Percentiles rank a stretch among this genome's conserved stretches.
phyloP scores from a whole-genome alignment of 2,329 filamentous ascomycete species.

The Drechslerella dactyloides region DNA sequence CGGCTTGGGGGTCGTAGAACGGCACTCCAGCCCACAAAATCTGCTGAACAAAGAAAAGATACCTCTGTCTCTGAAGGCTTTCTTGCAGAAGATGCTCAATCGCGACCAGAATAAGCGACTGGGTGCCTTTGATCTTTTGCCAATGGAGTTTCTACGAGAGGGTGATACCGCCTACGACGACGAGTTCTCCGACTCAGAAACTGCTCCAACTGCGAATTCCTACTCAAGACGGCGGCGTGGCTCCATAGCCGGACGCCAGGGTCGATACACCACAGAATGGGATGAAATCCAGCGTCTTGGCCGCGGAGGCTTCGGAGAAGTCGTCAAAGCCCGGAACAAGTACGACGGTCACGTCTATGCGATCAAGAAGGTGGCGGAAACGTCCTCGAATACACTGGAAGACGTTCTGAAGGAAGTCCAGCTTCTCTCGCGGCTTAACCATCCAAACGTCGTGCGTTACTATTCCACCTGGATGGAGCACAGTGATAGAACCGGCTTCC shows the following conservation, averaged over 20 bases:
- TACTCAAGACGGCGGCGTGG: slow-evolving; percentile 54
- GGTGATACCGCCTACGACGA: slow-evolving; percentile 58
- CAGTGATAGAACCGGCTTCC: slow-evolving; percentile 53
- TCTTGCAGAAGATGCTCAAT: slow-evolving; percentile 84
- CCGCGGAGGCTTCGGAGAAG: slow-evolving; percentile 93
- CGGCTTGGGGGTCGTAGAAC: slow-evolving; percentile 75
- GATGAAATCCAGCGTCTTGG: slow-evolving; percentile 86
- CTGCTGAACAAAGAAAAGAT: slow-evolving; percentile 74
- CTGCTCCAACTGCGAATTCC: slow-evolving; percentile 55
- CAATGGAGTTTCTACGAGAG: slow-evolving; percentile 65
- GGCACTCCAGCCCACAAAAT: slow-evolving; percentile 78
- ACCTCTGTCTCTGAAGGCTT: slow-evolving; percentile 76
- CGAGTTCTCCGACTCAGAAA: slow-evolving; percentile 56
- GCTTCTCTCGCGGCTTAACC: slow-evolving; percentile 87
- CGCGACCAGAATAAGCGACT: slow-evolving; percentile 82
- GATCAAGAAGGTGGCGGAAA: slow-evolving; percentile 92
- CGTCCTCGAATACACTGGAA: slow-evolving; percentile 76
- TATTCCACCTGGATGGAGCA: slow-evolving; percentile 95
- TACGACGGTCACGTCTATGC: slow-evolving; percentile 92
- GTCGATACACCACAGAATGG: slow-evolving; percentile 84
- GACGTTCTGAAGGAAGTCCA: slow-evolving; percentile 86
- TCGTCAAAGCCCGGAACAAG: slow-evolving; percentile 93
- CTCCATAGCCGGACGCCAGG: slow-evolving; percentile 56
- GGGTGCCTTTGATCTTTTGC: slow-evolving; percentile 75
- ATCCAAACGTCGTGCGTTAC: slow-evolving; percentile 86